Conservation (phyloP, 805 yeast genomes). For the Ogataea ganodermae region DNA sequence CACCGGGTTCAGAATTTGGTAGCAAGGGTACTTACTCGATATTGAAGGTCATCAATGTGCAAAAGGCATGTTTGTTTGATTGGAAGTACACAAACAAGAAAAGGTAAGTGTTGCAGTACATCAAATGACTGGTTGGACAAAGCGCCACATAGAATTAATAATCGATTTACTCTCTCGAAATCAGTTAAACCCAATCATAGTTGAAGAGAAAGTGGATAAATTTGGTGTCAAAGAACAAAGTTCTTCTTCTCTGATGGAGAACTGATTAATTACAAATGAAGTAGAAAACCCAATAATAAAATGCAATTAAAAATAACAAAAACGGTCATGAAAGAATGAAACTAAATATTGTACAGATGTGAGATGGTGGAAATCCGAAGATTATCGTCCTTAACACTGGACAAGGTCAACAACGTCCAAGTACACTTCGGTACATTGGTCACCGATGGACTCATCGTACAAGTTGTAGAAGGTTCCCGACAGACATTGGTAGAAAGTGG, state of each 20-base stretch:
- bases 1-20: not conserved
- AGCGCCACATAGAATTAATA: too few species aligned
- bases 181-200: too few species aligned
- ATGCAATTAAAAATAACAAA: constrained; percentile 14
- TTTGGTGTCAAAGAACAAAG: too few species aligned
- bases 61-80: too few species aligned
- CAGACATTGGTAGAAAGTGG: constrained; percentile 53
- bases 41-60: not conserved
- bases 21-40: not conserved
- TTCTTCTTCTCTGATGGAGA: too few species aligned
- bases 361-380: not conserved
- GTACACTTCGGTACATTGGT: constrained; percentile 48
- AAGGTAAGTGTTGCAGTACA: too few species aligned
- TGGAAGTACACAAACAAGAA: not conserved
- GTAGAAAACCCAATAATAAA: constrained; percentile 16
- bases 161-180: too few species aligned
- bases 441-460: constrained; percentile 50
- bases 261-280: not conserved
- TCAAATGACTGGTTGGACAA: too few species aligned
- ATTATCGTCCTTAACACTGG: constrained; percentile 28
- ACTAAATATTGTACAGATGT: constrained; percentile 16
- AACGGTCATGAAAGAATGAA: constrained; percentile 22
- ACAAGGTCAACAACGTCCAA: constrained; percentile 49
- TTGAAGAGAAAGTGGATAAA: too few species aligned
- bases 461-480: constrained; percentile 62